Evolutionary conservation across 768 basidiomycete species (phyloP), one percentile per base, ranked within the genome.

Genomic region (Trametes punicea): DNA sequence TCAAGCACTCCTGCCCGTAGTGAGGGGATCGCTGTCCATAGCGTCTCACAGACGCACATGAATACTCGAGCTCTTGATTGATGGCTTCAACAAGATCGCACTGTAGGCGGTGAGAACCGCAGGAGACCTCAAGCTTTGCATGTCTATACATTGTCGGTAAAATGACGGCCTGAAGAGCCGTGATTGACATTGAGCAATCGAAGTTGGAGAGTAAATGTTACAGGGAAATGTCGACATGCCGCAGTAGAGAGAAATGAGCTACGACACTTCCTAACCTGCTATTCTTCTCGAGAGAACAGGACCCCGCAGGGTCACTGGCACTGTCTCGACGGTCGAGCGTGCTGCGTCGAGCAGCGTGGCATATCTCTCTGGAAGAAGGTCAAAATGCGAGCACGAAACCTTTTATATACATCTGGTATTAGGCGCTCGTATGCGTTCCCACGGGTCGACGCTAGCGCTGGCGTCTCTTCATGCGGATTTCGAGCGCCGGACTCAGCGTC

Each of bases 181-280:
- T n/a, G n/a, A n/a, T n/a, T n/a, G n/a, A n/a, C n/a, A n/a, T n/a
- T n/a, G n/a, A n/a, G 23, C 26, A 30, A 25, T 2, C 40, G 23
- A 20, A 52, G 42, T 4, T 49, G 47, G 36, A 33, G 49, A n/a
- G n/a, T n/a, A n/a, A n/a, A 76, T 82, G 79, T 82, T 67, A 78
- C 81, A 82, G 75, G 69, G 64, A 70, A 56, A 73, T 78, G 75
- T 83, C 81, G 80, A 81, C 81, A 81, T 83, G 81, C 79, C 80
- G 78, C 72, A 72, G 75, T 77, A 80, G 81, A 62, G 64, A 68
- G 65, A 64, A 59, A 69, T 79, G 75, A 72, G 72, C 77, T 69
- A 75, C 81, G 77, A 82, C 81, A 83, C 80, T 83, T 83, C 81
- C 81, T 82, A 82, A 64, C 76, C 81, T 82, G 81, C 72, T 68